These are phyloP conservation scores for Suillus occidentalis DNA, from an alignment of 768 basidiomycete genomes.

Conservation along the genomic window DNA sequence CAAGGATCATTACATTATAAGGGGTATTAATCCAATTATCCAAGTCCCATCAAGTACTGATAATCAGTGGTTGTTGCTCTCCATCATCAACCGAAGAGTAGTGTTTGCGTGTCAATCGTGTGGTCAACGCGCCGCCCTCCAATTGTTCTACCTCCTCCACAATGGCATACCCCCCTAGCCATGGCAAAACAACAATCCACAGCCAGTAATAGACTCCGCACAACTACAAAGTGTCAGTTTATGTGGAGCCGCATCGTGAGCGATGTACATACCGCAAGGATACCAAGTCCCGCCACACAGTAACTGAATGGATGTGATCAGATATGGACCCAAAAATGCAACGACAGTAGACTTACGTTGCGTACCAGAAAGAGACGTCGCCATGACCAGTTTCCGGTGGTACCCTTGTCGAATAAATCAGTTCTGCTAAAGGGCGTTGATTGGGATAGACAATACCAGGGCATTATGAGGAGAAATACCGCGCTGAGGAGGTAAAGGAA, in stretches of 20 bases:
- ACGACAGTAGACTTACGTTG: constrained; percentile 17
- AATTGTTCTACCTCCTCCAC: constrained; percentile 46
- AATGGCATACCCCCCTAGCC: constrained; percentile 44
- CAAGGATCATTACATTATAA: not conserved
- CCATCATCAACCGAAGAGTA: not conserved
- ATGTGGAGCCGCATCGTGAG: not conserved
- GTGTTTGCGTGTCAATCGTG: constrained; percentile 30
- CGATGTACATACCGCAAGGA: constrained; percentile 23
- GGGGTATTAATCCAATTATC: not conserved
- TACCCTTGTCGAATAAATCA: constrained; percentile 21
- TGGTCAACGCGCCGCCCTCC: constrained; percentile 35
- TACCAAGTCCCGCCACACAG: constrained; percentile 27
- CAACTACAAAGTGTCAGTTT: constrained; percentile 8
- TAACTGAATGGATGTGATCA: constrained; percentile 17
- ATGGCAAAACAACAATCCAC: constrained; percentile 47
- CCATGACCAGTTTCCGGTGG: constrained; percentile 27
- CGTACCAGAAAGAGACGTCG: constrained; percentile 33
- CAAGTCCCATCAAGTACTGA: not conserved
- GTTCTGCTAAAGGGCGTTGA: not conserved
- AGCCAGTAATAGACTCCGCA: constrained; percentile 32
- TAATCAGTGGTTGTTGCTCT: not conserved
- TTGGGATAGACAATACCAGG: constrained; percentile 22
- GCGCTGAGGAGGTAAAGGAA: constrained; percentile 20
- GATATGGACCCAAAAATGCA: not conserved
- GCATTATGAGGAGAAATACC: constrained; percentile 34